Evolutionary conservation across 768 basidiomycete species (phyloP).

Genomic region (Lentinula aciculospora): DNA sequence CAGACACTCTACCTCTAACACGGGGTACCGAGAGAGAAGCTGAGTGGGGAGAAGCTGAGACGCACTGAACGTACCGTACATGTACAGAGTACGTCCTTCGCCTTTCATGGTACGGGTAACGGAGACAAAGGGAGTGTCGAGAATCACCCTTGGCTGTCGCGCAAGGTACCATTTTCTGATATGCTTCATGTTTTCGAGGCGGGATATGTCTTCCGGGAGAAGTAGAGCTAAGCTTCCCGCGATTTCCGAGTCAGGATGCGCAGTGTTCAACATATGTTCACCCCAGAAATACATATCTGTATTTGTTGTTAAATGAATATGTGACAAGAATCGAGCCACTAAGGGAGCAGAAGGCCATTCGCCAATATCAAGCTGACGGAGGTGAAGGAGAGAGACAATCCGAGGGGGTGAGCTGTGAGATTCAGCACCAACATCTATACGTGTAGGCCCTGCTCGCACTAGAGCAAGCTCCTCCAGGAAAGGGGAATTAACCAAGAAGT

Average conservation of each 20-base stretch:
- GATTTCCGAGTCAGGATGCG: not conserved
- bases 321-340: constrained; percentile 14
- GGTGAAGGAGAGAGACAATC: constrained; percentile 10
- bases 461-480: constrained; percentile 12
- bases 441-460: constrained; percentile 14
- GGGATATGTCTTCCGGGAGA: constrained; percentile 2
- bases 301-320: constrained; percentile 10
- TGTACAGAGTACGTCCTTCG: not conserved
- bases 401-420: constrained; percentile 1
- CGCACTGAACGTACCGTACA: constrained; percentile 5
- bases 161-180: constrained; percentile 4
- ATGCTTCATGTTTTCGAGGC: not conserved
- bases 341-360: constrained; percentile 10
- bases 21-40: constrained; percentile 1
- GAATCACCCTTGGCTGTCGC: not conserved
- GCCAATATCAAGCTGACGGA: constrained; percentile 13
- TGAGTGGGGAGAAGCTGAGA: not conserved
- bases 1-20: constrained; percentile 1
- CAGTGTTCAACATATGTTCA: not conserved
- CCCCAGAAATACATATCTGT: constrained; percentile 16
- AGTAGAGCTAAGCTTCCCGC: not conserved
- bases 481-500: constrained; percentile 14
- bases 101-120: not conserved
- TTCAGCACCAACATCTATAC: constrained; percentile 2
- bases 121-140: constrained; percentile 6